These are phyloP conservation scores for Globisporangium middletonii DNA, from an alignment of 352 stramenopile species.

Conservation along the genomic window DNA sequence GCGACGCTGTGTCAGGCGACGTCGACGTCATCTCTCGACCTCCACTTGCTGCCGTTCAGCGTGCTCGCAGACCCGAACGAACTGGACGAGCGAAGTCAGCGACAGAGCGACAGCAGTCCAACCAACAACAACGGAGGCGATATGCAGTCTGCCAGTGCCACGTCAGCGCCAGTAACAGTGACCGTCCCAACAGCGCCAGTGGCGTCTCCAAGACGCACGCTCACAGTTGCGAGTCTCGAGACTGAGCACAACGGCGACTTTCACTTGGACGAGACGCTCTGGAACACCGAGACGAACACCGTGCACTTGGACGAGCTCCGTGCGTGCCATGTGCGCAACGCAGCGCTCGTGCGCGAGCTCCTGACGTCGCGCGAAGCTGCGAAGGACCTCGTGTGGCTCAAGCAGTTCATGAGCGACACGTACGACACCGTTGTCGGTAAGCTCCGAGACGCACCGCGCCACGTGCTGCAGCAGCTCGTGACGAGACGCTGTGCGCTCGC, in stretches of 20 bases:
- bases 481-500: constrained; percentile 30
- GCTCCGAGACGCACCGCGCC: constrained; percentile 26
- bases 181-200: background rate
- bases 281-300: constrained; percentile 6
- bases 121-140: background rate
- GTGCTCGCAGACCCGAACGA: constrained; percentile 5
- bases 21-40: constrained; percentile 15
- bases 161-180: background rate
- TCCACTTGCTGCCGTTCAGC: constrained; percentile 11
- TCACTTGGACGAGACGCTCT: constrained; percentile 14
- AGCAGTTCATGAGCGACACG: constrained; percentile 65
- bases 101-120: background rate
- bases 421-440: constrained; percentile 61
- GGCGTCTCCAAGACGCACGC: background rate
- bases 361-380: constrained; percentile 38
- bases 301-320: constrained; percentile 27
- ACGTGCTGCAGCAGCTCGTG: constrained; percentile 20
- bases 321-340: background rate
- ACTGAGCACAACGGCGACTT: constrained; percentile 9
- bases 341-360: constrained; percentile 17
- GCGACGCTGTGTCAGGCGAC: constrained; percentile 9
- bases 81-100: background rate
- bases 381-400: constrained; percentile 40
- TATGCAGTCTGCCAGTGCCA: too few relatives aligned
- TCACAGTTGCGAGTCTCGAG: background rate